phyloP scores from a whole-genome alignment of 1,284 basidiomycete species.

The Tilletia caries region DNA sequence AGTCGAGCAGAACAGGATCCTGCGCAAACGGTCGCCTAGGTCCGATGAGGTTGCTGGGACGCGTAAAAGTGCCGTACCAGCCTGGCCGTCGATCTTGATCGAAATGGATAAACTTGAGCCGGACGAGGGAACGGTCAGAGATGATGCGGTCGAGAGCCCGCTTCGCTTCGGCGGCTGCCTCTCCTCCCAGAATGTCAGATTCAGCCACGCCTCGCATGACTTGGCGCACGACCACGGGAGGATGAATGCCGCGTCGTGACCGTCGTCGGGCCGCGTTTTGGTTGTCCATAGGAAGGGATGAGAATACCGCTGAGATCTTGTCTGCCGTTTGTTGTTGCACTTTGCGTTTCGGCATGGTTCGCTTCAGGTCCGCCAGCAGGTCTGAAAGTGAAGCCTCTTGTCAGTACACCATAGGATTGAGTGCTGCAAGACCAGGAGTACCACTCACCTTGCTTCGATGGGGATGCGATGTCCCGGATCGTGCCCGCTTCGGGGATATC shows the following conservation, averaged over 20 bases:
- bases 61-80: conserved; percentile 48
- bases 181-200: conserved; percentile 47
- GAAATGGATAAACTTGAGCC: conserved; percentile 49
- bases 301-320: neutral
- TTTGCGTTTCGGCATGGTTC: conserved; percentile 12
- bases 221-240: conserved; percentile 42
- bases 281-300: neutral
- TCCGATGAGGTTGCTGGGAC: conserved; percentile 44
- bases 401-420: neutral
- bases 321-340: neutral
- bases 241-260: conserved; percentile 34
- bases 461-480: neutral
- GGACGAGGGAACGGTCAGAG: conserved; percentile 38
- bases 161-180: conserved; percentile 40
- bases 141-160: conserved; percentile 34
- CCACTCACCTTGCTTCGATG: neutral
- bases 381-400: neutral
- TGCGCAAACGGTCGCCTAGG: conserved; percentile 44
- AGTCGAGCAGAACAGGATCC: conserved; percentile 49
- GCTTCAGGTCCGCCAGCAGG: conserved; percentile 35
- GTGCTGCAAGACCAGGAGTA: neutral
- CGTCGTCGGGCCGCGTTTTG: neutral
- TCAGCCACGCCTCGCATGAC: conserved; percentile 48
- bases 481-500: neutral
- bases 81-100: conserved; percentile 46